Percentiles rank a stretch among this genome's conserved stretches.
Conservation (phyloP, 768 basidiomycete species). For the Cystofilobasidium macerans region DNA sequence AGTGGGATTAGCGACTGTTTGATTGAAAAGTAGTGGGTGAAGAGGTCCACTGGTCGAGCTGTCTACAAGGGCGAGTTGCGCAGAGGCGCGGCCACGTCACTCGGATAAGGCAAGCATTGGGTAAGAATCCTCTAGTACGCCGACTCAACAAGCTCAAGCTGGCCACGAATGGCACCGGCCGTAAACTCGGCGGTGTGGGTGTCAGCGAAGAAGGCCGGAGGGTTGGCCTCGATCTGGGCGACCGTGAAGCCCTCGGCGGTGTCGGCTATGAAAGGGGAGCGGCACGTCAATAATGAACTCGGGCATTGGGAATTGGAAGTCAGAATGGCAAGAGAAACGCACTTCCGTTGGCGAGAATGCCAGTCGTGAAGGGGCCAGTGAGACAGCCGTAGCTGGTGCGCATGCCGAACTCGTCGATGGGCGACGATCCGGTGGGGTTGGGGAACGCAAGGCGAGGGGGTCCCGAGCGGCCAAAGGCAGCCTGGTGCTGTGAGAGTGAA, state of each 20-base stretch:
- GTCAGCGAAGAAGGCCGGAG: constrained; percentile 37
- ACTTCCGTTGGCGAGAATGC: constrained; percentile 34
- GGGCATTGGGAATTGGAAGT: neutral
- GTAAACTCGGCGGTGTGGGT: constrained; percentile 35
- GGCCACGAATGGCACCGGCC: constrained; percentile 38
- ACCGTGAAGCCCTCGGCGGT: constrained; percentile 32
- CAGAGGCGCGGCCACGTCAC: too few species aligned
- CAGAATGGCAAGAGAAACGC: constrained; percentile 17
- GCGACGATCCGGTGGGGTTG: constrained; percentile 32
- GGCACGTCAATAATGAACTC: neutral
- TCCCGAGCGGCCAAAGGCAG: constrained; percentile 30
- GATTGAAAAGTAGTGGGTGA: too few species aligned
- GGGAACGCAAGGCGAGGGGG: constrained; percentile 38
- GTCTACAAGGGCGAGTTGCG: too few species aligned
- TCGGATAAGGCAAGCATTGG: neutral
- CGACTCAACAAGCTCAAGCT: constrained; percentile 27
- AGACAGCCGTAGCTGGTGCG: constrained; percentile 35
- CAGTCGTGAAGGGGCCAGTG: constrained; percentile 36
- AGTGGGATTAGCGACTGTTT: too few species aligned
- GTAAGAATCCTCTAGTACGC: neutral
- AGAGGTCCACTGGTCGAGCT: too few species aligned
- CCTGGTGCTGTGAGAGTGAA: constrained; percentile 27
- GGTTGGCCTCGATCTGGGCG: constrained; percentile 35
- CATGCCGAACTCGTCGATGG: constrained; percentile 33
- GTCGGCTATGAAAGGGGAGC: constrained; percentile 27